Base-by-base conservation (phyloP, 345 rosid genomes). In the Streptanthus diversifolius region DNA sequence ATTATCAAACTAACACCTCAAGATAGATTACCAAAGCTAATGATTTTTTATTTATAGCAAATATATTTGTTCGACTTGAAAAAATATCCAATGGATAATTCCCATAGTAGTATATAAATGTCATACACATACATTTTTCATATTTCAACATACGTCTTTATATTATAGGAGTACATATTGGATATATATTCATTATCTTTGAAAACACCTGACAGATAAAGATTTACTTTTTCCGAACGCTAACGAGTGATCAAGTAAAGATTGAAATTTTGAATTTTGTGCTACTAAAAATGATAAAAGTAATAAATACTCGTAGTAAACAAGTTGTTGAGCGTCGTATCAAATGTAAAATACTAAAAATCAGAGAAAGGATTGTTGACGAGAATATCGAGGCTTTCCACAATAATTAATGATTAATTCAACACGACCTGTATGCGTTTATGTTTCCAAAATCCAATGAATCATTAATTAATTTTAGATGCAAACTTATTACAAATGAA, bases 361-460 rank as follows among this genome's bases (percentile, higher is more conserved):
- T 5, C 43, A 57, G 43, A 18, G 27, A 57, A 57, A 24, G 17
- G 33, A 14, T 17, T 22, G 30, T 61, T 40, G 66, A 61, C 51
- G 51, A 61, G 51, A 40, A 25, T 40, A 61, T 40, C 51, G 33
- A 61, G 66, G 51, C 48, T 22, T 32, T 32, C 24, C 62, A 32
- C 5, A 4, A 18, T 57, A 18, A 7, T 10, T 53, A 27, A 24
- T 25, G 25, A 12, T 13, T 13, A 7, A 18, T 36, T 17, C 25
- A 57, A 13, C 63, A 57, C 43, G 63, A 32, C 63, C 63, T 57
- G 8, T 40, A 21, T 40, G 49, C 66, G 66, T 61, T 48, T 60
- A 13, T 61, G 49, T 40, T 40, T 40, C 66, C 49, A 61, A 49
- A 49, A 49, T 49, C 55, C 13, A 60, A 60, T 60, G 14, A 37